phyloP scores from a whole-genome alignment of 2,329 filamentous ascomycete genomes.

The Gyromitra esculenta region DNA sequence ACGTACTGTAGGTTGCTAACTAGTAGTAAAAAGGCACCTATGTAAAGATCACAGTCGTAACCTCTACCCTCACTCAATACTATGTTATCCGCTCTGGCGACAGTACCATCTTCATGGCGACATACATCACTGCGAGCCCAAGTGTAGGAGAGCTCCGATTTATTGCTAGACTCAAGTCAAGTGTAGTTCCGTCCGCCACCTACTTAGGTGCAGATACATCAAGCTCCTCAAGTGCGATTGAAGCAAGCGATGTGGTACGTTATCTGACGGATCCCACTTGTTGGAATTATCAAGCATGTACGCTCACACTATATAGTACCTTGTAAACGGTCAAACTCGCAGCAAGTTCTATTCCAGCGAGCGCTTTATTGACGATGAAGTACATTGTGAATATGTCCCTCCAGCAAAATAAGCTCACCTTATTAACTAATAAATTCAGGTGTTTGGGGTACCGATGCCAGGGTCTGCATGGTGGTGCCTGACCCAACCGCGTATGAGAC shows the following conservation, averaged over 20 bases:
- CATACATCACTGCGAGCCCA: constrained; percentile 69
- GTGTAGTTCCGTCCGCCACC: constrained; percentile 36
- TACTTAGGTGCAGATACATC: constrained; percentile 31
- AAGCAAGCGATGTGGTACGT: constrained; percentile 51
- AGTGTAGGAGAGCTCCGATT: constrained; percentile 70
- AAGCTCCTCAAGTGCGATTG: constrained; percentile 36
- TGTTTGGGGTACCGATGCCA: constrained; percentile 63
- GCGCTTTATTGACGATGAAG: constrained; percentile 73
- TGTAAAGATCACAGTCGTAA: constrained; percentile 71
- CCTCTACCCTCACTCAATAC: constrained; percentile 72
- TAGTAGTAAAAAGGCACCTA: constrained; percentile 61
- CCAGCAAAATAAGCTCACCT: not conserved
- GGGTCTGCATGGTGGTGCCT: constrained; percentile 70
- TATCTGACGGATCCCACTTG: not conserved
- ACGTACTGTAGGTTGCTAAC: not conserved
- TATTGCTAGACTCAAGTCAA: constrained; percentile 60
- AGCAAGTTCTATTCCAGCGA: constrained; percentile 76
- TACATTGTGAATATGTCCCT: constrained; percentile 65
- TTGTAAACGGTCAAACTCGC: constrained; percentile 70
- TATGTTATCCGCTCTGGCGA: constrained; percentile 71
- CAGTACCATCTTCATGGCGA: constrained; percentile 70
- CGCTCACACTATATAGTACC: constrained; percentile 60
- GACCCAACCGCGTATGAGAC: constrained; percentile 68
- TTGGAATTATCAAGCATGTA: not conserved
- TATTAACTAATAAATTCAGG: not conserved